Evolutionary conservation across 2,329 filamentous ascomycete genomes (phyloP).

Genomic region (Aspergillus persii): DNA sequence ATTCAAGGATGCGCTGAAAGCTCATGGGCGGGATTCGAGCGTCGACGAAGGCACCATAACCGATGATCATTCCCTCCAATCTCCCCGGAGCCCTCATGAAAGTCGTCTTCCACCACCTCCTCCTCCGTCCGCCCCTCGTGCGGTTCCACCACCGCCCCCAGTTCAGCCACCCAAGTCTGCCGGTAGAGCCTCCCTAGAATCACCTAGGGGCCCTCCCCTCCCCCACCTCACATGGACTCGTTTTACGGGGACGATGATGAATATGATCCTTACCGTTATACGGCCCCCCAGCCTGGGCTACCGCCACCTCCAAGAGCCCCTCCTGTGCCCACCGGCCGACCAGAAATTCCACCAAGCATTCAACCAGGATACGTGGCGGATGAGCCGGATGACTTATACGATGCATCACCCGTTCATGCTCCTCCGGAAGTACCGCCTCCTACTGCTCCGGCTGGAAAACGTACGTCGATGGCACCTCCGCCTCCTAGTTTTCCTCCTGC

Average conservation of each 20-base stretch:
- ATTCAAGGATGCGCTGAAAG: slow-evolving; percentile 87
- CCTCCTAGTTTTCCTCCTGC: slow-evolving; percentile 34
- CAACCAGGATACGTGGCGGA: slow-evolving; percentile 31
- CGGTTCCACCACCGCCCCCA: slow-evolving; percentile 64
- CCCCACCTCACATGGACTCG: slow-evolving; percentile 48
- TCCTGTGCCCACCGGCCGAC: slow-evolving; percentile 20
- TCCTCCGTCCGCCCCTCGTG: slow-evolving; percentile 58
- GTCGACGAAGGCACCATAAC: slow-evolving; percentile 64
- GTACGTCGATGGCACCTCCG: slow-evolving; percentile 49
- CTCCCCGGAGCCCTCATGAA: slow-evolving; percentile 42
- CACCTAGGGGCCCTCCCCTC: slow-evolving; percentile 35
- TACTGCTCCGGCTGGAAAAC: slow-evolving; percentile 38
- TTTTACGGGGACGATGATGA: slow-evolving; percentile 52
- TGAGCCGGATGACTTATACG: slow-evolving; percentile 48
- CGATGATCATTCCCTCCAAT: slow-evolving; percentile 54
- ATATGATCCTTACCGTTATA: slow-evolving; percentile 54
- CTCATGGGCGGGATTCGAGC: slow-evolving; percentile 74
- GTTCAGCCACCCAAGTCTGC: slow-evolving; percentile 54
- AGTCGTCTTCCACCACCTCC: slow-evolving; percentile 50
- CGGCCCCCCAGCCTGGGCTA: slow-evolving; percentile 34
- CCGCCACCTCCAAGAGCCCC: slow-evolving; percentile 25
- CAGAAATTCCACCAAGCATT: slow-evolving; percentile 18
- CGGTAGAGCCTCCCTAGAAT: slow-evolving; percentile 29
- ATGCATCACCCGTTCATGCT: slow-evolving; percentile 40
- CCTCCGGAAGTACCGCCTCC: slow-evolving; percentile 30